These are phyloP conservation scores for Leccinum olivaceopallidum DNA, from an alignment of 768 basidiomycete genomes.

Conservation along the genomic window DNA sequence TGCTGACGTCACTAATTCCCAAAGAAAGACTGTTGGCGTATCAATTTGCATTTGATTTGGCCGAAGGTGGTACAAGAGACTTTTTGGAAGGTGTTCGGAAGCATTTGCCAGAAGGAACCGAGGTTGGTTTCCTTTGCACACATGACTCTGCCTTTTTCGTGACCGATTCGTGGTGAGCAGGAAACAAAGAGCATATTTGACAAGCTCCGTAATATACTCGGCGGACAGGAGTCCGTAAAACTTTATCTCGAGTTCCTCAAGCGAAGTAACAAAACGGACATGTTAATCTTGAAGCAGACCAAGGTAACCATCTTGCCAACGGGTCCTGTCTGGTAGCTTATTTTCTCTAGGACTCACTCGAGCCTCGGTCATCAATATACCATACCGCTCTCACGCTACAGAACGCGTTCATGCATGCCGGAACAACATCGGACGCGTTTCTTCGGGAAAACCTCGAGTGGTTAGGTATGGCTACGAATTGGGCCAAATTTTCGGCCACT, in stretches of 20 bases:
- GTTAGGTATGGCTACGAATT: slow-evolving; percentile 93
- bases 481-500: slow-evolving; percentile 98
- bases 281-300: slow-evolving; percentile 88
- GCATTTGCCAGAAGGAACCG: slow-evolving; percentile 66
- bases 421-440: slow-evolving; percentile 93
- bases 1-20: slow-evolving; percentile 70
- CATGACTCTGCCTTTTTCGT: slow-evolving; percentile 2
- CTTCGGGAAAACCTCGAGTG: slow-evolving; percentile 96
- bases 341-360: slow-evolving; percentile 71
- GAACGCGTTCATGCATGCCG: slow-evolving; percentile 98
- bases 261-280: slow-evolving; percentile 90
- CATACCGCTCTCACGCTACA: slow-evolving; percentile 96
- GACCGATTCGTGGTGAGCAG: slow-evolving; percentile 36
- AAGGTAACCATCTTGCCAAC: slow-evolving; percentile 53
- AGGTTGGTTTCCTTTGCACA: slow-evolving; percentile 41
- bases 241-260: slow-evolving; percentile 95
- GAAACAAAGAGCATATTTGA: slow-evolving; percentile 64
- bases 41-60: slow-evolving; percentile 94
- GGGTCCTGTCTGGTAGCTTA: slow-evolving; percentile 3
- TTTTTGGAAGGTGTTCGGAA: slow-evolving; percentile 78
- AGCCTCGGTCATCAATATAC: slow-evolving; percentile 94
- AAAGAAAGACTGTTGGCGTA: slow-evolving; percentile 80
- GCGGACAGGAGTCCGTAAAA: slow-evolving; percentile 89
- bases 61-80: slow-evolving; percentile 92
- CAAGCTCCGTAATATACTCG: slow-evolving; percentile 79